Evolutionary conservation across 2,329 filamentous ascomycete species (phyloP).

Genomic region (Colletotrichum spinosum): DNA sequence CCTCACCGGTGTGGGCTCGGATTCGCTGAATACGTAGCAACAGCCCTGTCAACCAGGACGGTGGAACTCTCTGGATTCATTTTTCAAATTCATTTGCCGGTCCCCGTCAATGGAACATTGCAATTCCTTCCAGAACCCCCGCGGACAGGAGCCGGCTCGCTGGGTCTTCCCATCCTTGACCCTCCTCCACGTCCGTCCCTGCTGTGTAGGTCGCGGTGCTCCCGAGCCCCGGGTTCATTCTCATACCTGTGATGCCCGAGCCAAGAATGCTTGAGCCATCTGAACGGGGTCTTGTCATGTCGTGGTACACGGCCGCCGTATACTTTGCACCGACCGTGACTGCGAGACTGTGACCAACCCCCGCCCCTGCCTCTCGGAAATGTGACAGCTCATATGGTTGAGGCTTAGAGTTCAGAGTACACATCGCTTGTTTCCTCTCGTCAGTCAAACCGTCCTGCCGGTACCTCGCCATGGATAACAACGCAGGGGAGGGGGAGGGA

Average conservation of each 20-base stretch:
- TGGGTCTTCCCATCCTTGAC: constrained; percentile 12
- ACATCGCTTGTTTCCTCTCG: constrained; percentile 36
- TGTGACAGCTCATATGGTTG: constrained; percentile 32
- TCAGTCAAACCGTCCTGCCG: constrained; percentile 31
- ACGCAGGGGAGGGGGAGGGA: neutral
- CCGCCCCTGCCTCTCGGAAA: constrained; percentile 26
- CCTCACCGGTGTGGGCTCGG: constrained; percentile 26
- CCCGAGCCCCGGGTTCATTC: constrained; percentile 25
- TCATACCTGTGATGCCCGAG: constrained; percentile 8
- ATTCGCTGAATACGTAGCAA: neutral
- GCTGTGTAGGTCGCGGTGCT: constrained; percentile 15
- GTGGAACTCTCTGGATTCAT: constrained; percentile 10
- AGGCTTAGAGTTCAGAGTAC: constrained; percentile 33
- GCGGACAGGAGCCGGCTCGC: constrained; percentile 22
- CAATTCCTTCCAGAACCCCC: constrained; percentile 27
- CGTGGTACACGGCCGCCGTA: neutral
- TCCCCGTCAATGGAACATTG: constrained; percentile 25
- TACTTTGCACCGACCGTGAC: constrained; percentile 15
- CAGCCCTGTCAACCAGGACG: constrained; percentile 24
- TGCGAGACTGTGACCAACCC: constrained; percentile 1
- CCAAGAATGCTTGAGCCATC: constrained; percentile 27
- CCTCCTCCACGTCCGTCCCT: constrained; percentile 6
- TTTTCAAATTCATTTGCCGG: constrained; percentile 26
- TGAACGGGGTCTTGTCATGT: neutral
- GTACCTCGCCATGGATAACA: constrained; percentile 19